Percentiles rank a stretch among this genome's conserved stretches.
Conservation (phyloP, 192 early-diverging fungal species). For the Coemansia sp. region DNA sequence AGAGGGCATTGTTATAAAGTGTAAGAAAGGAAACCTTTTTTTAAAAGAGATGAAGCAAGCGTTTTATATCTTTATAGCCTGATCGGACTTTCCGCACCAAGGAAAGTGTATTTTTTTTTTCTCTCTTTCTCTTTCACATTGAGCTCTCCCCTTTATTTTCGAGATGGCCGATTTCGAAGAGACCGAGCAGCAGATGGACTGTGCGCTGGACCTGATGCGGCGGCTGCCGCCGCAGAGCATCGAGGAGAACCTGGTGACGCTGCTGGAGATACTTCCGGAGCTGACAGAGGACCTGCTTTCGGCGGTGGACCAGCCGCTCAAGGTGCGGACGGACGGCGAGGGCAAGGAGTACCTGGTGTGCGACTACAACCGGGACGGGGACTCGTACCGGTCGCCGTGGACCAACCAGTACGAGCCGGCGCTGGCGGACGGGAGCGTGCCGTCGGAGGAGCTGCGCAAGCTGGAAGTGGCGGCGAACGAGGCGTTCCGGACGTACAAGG, state of each 20-base stretch:
- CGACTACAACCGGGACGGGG: constrained; percentile 96
- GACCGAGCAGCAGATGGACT: constrained; percentile 71
- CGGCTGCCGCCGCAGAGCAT: constrained; percentile 91
- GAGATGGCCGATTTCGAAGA: constrained; percentile 46
- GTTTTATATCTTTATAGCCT: too few relatives aligned
- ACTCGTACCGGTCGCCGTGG: constrained; percentile 96
- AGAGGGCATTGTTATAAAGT: background rate
- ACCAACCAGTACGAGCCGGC: constrained; percentile 92
- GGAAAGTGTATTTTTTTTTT: background rate
- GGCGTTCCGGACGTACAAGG: constrained; percentile 94
- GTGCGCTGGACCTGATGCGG: constrained; percentile 96
- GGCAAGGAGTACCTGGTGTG: constrained; percentile 86
- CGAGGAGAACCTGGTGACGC: constrained; percentile 79
- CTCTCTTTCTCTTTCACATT: background rate
- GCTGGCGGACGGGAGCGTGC: constrained; percentile 71
- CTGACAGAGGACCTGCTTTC: constrained; percentile 88
- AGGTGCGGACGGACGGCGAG: constrained; percentile 66
- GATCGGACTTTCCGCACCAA: too few relatives aligned
- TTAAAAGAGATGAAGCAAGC: too few relatives aligned
- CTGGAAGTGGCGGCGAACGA: constrained; percentile 92
- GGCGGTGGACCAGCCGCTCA: constrained; percentile 90
- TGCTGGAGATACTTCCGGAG: constrained; percentile 80
- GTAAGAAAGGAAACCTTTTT: too few relatives aligned
- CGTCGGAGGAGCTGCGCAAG: constrained; percentile 77
- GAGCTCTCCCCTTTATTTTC: background rate